Evolutionary conservation across 305 asterid species (phyloP).

Genomic region (Fraxinus paxiana): DNA sequence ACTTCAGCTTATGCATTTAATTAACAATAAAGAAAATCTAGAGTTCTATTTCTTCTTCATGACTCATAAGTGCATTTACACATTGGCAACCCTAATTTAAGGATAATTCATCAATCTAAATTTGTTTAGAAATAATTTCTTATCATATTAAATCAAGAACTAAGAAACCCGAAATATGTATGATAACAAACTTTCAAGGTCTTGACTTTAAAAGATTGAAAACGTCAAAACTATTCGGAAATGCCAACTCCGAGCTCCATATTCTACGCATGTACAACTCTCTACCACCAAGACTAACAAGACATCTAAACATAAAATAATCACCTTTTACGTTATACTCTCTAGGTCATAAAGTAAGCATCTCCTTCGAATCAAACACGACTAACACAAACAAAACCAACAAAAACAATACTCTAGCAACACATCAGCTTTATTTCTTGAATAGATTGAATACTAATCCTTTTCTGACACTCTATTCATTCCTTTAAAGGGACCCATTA

Average conservation of each 20-base stretch:
- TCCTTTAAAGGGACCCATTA: neutral
- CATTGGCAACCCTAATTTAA: neutral
- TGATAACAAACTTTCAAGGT: neutral
- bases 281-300: neutral
- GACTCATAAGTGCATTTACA: neutral
- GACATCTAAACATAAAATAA: neutral
- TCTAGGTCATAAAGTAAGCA: neutral
- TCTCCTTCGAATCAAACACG: neutral
- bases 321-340: neutral
- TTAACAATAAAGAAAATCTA: neutral
- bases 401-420: neutral
- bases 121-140: neutral
- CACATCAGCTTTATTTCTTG: neutral
- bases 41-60: neutral
- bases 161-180: neutral
- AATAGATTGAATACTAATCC: neutral
- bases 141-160: neutral
- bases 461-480: neutral
- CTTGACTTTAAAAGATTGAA: neutral
- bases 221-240: neutral
- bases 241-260: neutral
- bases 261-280: neutral
- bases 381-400: neutral
- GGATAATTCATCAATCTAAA: neutral
- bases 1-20: neutral